Evolutionary conservation across 345 rosid species (phyloP), one percentile per base, ranked within the genome.

Genomic region (Lepidium sativum): DNA sequence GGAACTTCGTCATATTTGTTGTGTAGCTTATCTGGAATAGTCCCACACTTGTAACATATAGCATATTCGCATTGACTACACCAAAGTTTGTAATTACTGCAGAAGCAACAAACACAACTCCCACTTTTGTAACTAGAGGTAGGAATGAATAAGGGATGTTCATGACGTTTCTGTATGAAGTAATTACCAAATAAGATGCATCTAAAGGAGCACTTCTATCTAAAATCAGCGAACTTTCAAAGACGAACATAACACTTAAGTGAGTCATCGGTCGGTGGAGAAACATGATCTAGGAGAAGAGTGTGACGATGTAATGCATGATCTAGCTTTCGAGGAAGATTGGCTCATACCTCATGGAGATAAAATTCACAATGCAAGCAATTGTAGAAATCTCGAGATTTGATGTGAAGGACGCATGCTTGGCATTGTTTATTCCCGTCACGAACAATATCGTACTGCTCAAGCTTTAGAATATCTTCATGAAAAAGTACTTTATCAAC

Each of bases 261-360:
- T 12, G 31, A 27, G 0, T 3, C 0, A 5, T 35, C 10, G 0
- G 3, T n/a, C 1, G 3, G 4, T 11, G n/a, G 13, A 43, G 23
- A 9, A 43, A 1, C 0, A 0, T 12, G 12, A 0, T 43, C 49
- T 1, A 43, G 25, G 23, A 43, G 18, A 8, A 43, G 49, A 43
- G 49, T 11, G 13, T 43, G 48, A 16, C 1, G 23, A 35, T 35
- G 18, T 8, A 60, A 18, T 9, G 40, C 53, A 33, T 60, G 65
- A 60, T 20, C 29, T 60, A 68, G 66, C 75, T 79, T 78, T 65
- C 35, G 78, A 74, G 74, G 77, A 77, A 70, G 80, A 76, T 33
- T 21, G 29, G 65, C 76, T 67, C 82, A 78, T 67, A 77, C 60
- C 78, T 78, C 60, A 15, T 53, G 69, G 7, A 65, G 52, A 53